Conservation (phyloP, 2,329 filamentous ascomycete species). For the Cyphellophora europaea region DNA sequence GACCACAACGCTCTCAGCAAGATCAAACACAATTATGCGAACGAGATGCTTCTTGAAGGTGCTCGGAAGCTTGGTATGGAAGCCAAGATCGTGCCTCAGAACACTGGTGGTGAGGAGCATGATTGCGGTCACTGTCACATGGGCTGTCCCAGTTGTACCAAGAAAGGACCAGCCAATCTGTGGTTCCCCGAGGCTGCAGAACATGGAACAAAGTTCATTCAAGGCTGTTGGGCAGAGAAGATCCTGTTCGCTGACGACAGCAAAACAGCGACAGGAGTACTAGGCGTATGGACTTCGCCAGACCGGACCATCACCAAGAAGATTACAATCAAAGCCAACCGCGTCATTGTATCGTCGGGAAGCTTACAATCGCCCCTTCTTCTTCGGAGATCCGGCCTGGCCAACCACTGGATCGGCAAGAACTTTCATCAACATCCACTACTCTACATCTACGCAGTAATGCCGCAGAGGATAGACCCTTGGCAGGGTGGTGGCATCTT, state of each 20-base stretch:
- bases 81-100: constrained; percentile 64
- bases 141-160: constrained; percentile 56
- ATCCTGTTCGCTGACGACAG: constrained; percentile 54
- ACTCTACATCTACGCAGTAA: constrained; percentile 19
- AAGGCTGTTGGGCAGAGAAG: constrained; percentile 66
- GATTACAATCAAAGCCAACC: constrained; percentile 67
- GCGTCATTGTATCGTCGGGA: constrained; percentile 69
- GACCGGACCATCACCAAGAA: constrained; percentile 52
- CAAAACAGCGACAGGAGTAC: constrained; percentile 58
- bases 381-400: constrained; percentile 67
- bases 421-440: constrained; percentile 76
- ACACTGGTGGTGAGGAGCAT: constrained; percentile 64
- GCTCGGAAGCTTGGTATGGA: constrained; percentile 63
- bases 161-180: constrained; percentile 67
- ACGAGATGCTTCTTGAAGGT: constrained; percentile 65
- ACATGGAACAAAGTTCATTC: constrained; percentile 71
- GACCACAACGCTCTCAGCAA: constrained; percentile 28
- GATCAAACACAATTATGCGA: constrained; percentile 65
- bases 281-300: constrained; percentile 66
- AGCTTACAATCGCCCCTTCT: constrained; percentile 68
- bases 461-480: constrained; percentile 19
- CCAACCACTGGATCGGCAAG: constrained; percentile 70
- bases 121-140: constrained; percentile 59
- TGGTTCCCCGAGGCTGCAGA: constrained; percentile 72
- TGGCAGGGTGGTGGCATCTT: constrained; percentile 56